These are phyloP conservation scores for Solidago caesia DNA, from an alignment of 129 eudicot species.

Conservation along the genomic window DNA sequence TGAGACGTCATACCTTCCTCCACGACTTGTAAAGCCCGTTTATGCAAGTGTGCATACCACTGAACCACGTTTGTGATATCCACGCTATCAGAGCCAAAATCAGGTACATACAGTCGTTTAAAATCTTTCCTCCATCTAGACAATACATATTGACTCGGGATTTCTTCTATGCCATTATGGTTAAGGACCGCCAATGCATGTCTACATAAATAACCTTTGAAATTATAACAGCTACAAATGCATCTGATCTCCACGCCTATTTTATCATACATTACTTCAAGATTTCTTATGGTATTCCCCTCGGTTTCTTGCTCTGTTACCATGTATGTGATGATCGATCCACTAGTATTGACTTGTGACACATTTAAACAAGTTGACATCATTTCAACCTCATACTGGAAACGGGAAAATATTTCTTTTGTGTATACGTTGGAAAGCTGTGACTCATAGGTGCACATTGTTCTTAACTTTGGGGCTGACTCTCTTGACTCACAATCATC, in stretches of 20 bases:
- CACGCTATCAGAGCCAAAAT: conserved; percentile 50
- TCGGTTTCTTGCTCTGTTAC: conserved; percentile 60
- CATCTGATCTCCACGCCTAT: conserved; percentile 69
- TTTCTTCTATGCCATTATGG: conserved; percentile 63
- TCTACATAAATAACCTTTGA: conserved; percentile 72
- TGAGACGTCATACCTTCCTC: conserved; percentile 75
- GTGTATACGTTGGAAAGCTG: conserved; percentile 70
- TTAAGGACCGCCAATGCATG: conserved; percentile 68
- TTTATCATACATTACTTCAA: conserved; percentile 71
- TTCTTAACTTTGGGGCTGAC: conserved; percentile 46
- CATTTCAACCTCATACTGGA: conserved; percentile 68
- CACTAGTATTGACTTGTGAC: conserved; percentile 62
- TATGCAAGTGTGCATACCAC: conserved; percentile 77
- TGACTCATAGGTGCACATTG: conserved; percentile 55
- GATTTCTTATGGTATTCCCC: conserved; percentile 39
- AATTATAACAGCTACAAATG: conserved; percentile 69
- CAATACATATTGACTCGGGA: conserved; percentile 62
- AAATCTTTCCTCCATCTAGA: conserved; percentile 87
- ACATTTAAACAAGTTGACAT: conserved; percentile 58
- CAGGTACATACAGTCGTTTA: conserved; percentile 58
- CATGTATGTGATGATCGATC: conserved; percentile 55
- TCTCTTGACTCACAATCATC: conserved; percentile 66
- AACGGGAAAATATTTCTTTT: conserved; percentile 56
- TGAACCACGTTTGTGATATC: conserved; percentile 66
- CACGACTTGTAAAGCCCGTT: conserved; percentile 80